Conservation (phyloP, 306 rosid genomes). For the Acmispon strigosus region DNA sequence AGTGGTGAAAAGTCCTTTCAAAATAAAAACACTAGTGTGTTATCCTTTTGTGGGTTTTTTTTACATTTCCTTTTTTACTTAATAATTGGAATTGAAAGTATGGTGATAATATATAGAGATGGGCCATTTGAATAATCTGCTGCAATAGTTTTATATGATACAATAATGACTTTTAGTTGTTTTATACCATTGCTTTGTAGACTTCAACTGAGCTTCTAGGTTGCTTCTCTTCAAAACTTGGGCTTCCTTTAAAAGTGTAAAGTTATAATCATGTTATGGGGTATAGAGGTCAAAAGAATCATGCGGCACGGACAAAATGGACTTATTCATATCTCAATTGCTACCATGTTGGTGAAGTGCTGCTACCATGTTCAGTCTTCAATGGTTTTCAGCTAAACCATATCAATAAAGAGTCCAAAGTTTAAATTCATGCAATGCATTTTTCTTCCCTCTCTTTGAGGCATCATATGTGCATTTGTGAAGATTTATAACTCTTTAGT, state of each 20-base stretch:
- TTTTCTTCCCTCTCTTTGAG: too few species aligned
- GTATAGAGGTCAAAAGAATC: conserved; percentile 34
- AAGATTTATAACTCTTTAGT: too few species aligned
- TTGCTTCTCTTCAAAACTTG: conserved; percentile 23
- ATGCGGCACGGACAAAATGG: conserved; percentile 25
- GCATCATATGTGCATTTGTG: too few species aligned
- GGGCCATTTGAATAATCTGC: conserved; percentile 13
- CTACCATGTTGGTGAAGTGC: not conserved
- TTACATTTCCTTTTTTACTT: not conserved
- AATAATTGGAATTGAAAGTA: conserved; percentile 20
- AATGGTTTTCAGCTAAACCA: conserved; percentile 1
- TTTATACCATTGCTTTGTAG: not conserved
- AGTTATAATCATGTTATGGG: conserved; percentile 22
- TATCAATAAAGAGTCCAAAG: too few species aligned
- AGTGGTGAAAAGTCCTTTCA: not conserved
- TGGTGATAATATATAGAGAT: conserved; percentile 7
- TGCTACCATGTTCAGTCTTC: not conserved
- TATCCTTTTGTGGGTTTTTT: too few species aligned
- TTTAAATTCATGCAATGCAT: too few species aligned
- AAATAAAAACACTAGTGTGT: too few species aligned
- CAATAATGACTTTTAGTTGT: conserved; percentile 3
- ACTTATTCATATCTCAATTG: not conserved
- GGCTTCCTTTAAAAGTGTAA: not conserved
- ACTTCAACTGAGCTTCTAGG: conserved; percentile 18
- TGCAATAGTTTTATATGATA: not conserved